Conservation (phyloP, 2,329 filamentous ascomycete species). For the Monilinia polystroma region DNA sequence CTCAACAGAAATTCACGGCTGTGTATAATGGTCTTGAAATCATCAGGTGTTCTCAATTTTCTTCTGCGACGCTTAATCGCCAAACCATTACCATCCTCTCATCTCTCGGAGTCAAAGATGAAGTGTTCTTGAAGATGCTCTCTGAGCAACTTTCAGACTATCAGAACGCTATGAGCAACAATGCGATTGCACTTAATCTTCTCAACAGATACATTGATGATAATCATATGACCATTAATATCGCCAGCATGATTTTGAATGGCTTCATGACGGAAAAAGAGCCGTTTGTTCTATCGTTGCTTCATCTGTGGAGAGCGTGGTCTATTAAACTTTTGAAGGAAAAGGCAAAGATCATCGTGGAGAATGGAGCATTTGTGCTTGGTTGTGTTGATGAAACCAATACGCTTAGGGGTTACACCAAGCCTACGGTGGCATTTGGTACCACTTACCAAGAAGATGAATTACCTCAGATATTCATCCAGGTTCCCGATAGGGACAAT, state of each 20-base stretch:
- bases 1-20: slow-evolving; percentile 83
- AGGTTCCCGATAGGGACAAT: slow-evolving; percentile 62
- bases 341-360: slow-evolving; percentile 80
- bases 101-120: slow-evolving; percentile 67
- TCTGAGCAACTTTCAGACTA: slow-evolving; percentile 66
- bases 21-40: slow-evolving; percentile 75
- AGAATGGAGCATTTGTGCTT: slow-evolving; percentile 81
- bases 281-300: slow-evolving; percentile 76
- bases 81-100: slow-evolving; percentile 88
- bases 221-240: slow-evolving; percentile 72
- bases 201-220: slow-evolving; percentile 78
- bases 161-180: slow-evolving; percentile 66
- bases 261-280: slow-evolving; percentile 75
- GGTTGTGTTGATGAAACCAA: slow-evolving; percentile 86
- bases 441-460: slow-evolving; percentile 46
- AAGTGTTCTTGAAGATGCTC: slow-evolving; percentile 67
- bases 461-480: slow-evolving; percentile 86
- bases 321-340: slow-evolving; percentile 88
- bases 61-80: slow-evolving; percentile 78
- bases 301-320: slow-evolving; percentile 86
- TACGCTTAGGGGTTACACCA: slow-evolving; percentile 68
- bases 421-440: slow-evolving; percentile 42
- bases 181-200: slow-evolving; percentile 62
- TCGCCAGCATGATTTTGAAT: slow-evolving; percentile 74
- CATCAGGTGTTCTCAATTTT: slow-evolving; percentile 74